Evolutionary conservation across 257 asterid genomes (phyloP).

Genomic region (Capsicum chinense): DNA sequence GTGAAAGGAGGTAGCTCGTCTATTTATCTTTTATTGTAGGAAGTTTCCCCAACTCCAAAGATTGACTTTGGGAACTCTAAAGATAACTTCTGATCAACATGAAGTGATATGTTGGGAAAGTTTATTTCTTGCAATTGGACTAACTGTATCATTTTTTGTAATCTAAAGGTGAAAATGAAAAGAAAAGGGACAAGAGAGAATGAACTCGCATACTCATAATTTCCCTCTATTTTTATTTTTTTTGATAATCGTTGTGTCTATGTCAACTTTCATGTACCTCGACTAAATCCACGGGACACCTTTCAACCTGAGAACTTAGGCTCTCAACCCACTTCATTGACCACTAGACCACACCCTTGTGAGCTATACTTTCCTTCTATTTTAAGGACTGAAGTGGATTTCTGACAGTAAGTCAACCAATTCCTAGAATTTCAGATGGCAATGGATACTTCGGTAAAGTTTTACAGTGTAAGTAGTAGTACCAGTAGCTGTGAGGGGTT

Average conservation of each 20-base stretch:
- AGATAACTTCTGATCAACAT: constrained; percentile 9
- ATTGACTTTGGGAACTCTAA: not conserved
- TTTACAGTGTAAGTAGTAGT: not conserved
- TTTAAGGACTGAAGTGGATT: not conserved
- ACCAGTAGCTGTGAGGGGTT: not conserved
- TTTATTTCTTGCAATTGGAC: not conserved
- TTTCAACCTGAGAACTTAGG: no score
- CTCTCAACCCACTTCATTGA: no score
- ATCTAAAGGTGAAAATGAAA: constrained; percentile 12
- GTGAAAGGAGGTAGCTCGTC: not conserved
- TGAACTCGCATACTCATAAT: not conserved
- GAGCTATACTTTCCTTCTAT: not conserved
- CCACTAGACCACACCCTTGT: no score
- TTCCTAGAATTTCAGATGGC: not conserved
- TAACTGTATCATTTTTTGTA: not conserved
- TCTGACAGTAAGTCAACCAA: not conserved
- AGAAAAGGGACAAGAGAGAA: not conserved
- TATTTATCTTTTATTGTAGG: constrained; percentile 8
- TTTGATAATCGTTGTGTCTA: no score
- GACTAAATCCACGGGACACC: no score
- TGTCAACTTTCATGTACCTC: no score
- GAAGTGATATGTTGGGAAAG: constrained; percentile 12
- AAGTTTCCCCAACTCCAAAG: constrained; percentile 20
- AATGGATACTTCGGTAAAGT: not conserved
- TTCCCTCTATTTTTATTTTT: no score